These are phyloP conservation scores for Penicilliopsis zonata DNA, from an alignment of 495 filamentous ascomycete genomes.

Conservation along the genomic window DNA sequence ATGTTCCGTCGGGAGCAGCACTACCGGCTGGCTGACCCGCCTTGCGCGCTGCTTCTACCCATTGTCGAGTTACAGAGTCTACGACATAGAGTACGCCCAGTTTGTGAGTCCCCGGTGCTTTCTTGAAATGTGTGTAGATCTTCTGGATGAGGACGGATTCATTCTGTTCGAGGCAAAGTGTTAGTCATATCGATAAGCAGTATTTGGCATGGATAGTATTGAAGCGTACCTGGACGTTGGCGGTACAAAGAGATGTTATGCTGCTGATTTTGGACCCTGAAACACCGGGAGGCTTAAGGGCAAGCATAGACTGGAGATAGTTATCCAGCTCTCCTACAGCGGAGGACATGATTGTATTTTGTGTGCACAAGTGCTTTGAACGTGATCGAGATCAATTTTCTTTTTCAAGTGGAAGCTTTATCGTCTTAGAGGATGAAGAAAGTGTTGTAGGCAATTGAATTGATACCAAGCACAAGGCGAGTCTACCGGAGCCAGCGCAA, in stretches of 20 bases:
- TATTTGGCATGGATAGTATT: slow-evolving; percentile 1
- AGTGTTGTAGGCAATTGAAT: slow-evolving; percentile 5
- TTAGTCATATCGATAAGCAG: slow-evolving; percentile 17
- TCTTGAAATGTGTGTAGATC: slow-evolving; percentile 94
- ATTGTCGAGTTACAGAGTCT: slow-evolving; percentile 98
- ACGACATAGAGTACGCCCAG: slow-evolving; percentile 98
- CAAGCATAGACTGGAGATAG: slow-evolving; percentile 81
- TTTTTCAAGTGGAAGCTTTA: slow-evolving; percentile 2
- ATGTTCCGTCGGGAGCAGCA: slow-evolving; percentile 76
- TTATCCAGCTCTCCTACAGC: slow-evolving; percentile 84
- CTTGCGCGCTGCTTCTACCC: slow-evolving; percentile 88
- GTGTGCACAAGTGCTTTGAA: background rate
- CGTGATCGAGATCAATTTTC: slow-evolving; percentile 4
- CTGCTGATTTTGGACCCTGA: slow-evolving; percentile 79
- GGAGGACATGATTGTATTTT: slow-evolving; percentile 48
- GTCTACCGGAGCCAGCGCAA: slow-evolving; percentile 18
- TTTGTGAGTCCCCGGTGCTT: slow-evolving; percentile 88
- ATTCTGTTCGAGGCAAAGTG: slow-evolving; percentile 44
- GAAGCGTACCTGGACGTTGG: slow-evolving; percentile 81
- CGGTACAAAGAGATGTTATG: slow-evolving; percentile 74
- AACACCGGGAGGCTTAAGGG: slow-evolving; percentile 84
- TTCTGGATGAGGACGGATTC: slow-evolving; percentile 94
- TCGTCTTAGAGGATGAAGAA: background rate
- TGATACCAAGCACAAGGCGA: slow-evolving; percentile 7
- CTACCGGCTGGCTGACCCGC: slow-evolving; percentile 68